These are phyloP conservation scores for Diaporthe batatas DNA, from an alignment of 2,329 filamentous ascomycete genomes.

Conservation along the genomic window DNA sequence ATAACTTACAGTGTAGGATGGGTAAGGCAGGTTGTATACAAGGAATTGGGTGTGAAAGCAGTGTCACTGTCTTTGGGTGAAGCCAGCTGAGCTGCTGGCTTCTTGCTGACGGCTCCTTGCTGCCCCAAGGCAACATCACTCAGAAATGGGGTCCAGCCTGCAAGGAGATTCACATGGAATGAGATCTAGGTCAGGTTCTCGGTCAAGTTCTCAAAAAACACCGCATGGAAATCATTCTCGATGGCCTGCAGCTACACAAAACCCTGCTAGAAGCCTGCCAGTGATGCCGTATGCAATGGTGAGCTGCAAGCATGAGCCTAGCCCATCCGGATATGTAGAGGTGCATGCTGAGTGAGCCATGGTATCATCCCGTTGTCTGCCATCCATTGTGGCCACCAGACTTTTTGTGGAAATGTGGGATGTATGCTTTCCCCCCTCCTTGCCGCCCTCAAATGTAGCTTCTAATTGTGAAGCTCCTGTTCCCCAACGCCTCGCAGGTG, in stretches of 20 bases:
- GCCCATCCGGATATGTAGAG: not conserved
- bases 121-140: not conserved
- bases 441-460: not conserved
- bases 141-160: not conserved
- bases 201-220: not conserved
- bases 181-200: not conserved
- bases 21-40: no score
- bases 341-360: not conserved
- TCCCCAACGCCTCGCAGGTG: constrained; percentile 37
- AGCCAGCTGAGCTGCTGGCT: not conserved
- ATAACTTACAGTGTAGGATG: no score
- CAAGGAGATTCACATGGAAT: not conserved
- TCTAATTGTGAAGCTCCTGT: constrained; percentile 3
- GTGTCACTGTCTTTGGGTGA: no score
- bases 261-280: constrained; percentile 12
- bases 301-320: not conserved
- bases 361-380: not conserved
- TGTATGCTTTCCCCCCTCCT: not conserved
- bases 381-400: not conserved
- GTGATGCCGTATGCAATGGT: not conserved
- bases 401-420: constrained; percentile 4
- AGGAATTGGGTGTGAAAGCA: no score
- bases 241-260: constrained; percentile 8
- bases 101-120: not conserved
- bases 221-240: constrained; percentile 7